Conservation (phyloP, 345 rosid genomes). For the Syzygium aqueum region DNA sequence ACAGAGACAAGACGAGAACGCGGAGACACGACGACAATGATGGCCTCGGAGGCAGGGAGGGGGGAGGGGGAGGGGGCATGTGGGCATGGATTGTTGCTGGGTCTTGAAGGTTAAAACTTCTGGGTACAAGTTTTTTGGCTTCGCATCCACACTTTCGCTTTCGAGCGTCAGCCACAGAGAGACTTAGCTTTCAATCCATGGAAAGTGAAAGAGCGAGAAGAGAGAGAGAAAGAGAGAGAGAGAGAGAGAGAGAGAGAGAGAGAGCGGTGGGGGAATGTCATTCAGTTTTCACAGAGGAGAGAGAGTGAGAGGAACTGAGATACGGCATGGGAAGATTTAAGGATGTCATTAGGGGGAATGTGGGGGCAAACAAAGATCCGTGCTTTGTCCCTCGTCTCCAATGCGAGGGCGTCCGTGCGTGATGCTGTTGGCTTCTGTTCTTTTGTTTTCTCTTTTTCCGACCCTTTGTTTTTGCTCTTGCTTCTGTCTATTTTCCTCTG, state of each 20-base stretch:
- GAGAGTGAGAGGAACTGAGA: neutral
- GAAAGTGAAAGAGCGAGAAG: neutral
- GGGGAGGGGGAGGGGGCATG: constrained; percentile 3
- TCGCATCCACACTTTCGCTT: constrained; percentile 33
- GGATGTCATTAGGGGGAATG: neutral
- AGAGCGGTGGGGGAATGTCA: neutral
- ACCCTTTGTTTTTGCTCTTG: neutral
- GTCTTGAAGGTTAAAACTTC: constrained; percentile 44
- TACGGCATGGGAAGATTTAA: neutral
- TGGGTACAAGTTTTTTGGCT: constrained; percentile 13
- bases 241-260: neutral
- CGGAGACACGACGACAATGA: neutral
- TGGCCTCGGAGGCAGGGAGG: constrained; percentile 12
- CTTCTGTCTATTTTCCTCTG: neutral
- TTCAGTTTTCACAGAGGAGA: neutral
- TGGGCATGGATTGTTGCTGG: constrained; percentile 29
- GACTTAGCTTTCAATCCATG: constrained; percentile 78
- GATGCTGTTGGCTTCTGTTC: neutral
- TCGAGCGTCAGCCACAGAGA: constrained; percentile 7
- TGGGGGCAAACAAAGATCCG: neutral
- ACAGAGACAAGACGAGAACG: neutral
- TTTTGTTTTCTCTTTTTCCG: neutral
- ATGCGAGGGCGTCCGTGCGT: neutral
- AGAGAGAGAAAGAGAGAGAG: neutral
- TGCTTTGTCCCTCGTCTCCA: neutral